A percentile compares a stretch with the other conserved stretches of the same genome.
Conservation (phyloP, 306 rosid genomes). For the Rubus parviflorus region DNA sequence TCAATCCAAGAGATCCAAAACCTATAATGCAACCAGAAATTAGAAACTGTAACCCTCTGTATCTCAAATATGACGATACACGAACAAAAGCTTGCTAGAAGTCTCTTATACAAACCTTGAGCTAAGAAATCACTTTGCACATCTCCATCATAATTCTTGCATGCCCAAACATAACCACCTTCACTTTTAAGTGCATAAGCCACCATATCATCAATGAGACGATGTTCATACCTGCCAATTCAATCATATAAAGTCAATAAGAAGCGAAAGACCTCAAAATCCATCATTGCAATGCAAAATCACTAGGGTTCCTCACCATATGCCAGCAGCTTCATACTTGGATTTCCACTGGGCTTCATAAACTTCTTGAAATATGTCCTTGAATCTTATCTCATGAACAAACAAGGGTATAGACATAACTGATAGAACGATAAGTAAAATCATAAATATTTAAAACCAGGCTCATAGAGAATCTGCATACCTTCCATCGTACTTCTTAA, state of each 20-base stretch:
- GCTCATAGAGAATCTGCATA: slow-evolving; percentile 31
- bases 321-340: slow-evolving; percentile 89
- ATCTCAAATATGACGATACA: not conserved
- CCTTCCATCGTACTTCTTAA: slow-evolving; percentile 99
- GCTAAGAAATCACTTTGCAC: slow-evolving; percentile 99
- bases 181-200: slow-evolving; percentile 97
- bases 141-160: slow-evolving; percentile 99
- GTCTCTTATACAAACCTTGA: slow-evolving; percentile 65
- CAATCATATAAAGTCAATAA: slow-evolving; percentile 25
- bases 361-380: slow-evolving; percentile 99
- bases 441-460: not conserved
- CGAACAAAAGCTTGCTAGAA: not conserved
- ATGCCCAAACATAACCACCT: slow-evolving; percentile 99
- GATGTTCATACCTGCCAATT: slow-evolving; percentile 88
- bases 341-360: slow-evolving; percentile 91
- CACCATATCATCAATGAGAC: slow-evolving; percentile 99
- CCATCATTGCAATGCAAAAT: not conserved
- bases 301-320: slow-evolving; percentile 60
- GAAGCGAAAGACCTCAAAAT: slow-evolving; percentile 15
- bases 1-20: slow-evolving; percentile 97
- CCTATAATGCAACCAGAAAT: slow-evolving; percentile 50
- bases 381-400: slow-evolving; percentile 65
- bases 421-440: not conserved
- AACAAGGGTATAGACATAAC: not conserved
- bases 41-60: slow-evolving; percentile 2